Evolutionary conservation across 2,329 filamentous ascomycete species (phyloP), one percentile per base, ranked within the genome.

Genomic region (Colletotrichum sp.): DNA sequence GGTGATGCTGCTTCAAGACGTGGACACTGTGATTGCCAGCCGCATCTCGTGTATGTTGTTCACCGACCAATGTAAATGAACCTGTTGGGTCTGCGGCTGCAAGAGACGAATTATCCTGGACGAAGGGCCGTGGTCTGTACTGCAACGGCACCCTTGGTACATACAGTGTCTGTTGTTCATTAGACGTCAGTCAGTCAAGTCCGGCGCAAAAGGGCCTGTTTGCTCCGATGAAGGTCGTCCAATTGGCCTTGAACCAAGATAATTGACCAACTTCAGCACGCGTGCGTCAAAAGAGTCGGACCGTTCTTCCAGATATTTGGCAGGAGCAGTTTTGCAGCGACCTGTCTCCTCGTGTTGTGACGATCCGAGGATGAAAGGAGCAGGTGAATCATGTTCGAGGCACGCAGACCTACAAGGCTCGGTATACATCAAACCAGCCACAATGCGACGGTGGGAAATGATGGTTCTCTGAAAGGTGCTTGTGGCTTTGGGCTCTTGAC

Each of bases 291-390:
- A 70, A 15, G 34, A 26, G 55, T 65, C 60, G 66, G 71, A 70
- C 62, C 75, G 71, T 26, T 24, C 55, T 67, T 55, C 60, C 75
- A 66, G 39, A 65, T 49, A 39, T 69, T 57, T 69, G 16, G 39
- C 24, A 49, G 57, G 44, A 62, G n/a, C 24, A 21, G 16, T 66
- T 24, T 39, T 13, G 10, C 21, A 44, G 39, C 44, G 36, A 57
- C 24, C n/a, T 24, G 26, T 32, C 34, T 71, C 18, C 28, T 63
- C 36, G 57, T 30, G 21, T 30, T n/a, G 4, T 39, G 71, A 69
- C 28, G 30, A 66, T 76, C 64, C 49, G 32, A 69, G 49, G 16
- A 62, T 63, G 57, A 69, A 76, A 77, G 59, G 59, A 30, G 59
- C 13, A 34, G 55, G 62, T 44, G 64, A 64, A 26, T 60, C 10